A percentile compares a stretch with the other conserved stretches of the same genome.
phyloP scores from a whole-genome alignment of 2,329 filamentous ascomycete genomes.

The Lithohypha guttulata region DNA sequence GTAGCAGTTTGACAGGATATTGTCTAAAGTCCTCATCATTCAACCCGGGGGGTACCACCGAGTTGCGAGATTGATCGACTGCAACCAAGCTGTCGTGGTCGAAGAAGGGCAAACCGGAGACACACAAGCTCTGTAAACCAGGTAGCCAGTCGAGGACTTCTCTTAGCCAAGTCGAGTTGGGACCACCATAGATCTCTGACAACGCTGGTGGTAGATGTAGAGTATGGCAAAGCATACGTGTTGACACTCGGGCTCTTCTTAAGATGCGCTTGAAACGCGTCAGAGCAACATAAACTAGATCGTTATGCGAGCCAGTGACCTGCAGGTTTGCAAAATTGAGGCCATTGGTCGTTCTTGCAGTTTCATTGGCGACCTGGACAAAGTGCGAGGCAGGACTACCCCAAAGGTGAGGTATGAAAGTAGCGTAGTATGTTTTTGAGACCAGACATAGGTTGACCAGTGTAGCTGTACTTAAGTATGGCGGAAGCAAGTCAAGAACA shows the following conservation, averaged over 20 bases:
- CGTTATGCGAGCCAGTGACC: slow-evolving; percentile 34
- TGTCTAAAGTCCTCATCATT: slow-evolving; percentile 10
- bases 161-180: slow-evolving; percentile 47
- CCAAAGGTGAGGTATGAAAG: slow-evolving; percentile 52
- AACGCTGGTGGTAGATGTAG: slow-evolving; percentile 50
- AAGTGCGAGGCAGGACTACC: slow-evolving; percentile 54
- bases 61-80: slow-evolving; percentile 23
- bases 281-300: slow-evolving; percentile 50
- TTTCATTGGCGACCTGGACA: slow-evolving; percentile 29
- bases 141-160: slow-evolving; percentile 49
- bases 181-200: slow-evolving; percentile 50
- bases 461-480: slow-evolving; percentile 45
- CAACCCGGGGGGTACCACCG: slow-evolving; percentile 8
- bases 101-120: slow-evolving; percentile 50
- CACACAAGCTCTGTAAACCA: slow-evolving; percentile 48
- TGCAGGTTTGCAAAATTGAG: slow-evolving; percentile 4
- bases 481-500: slow-evolving; percentile 45
- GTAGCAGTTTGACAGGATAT: slow-evolving; percentile 44
- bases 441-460: slow-evolving; percentile 47
- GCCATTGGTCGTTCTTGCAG: slow-evolving; percentile 1
- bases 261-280: slow-evolving; percentile 49
- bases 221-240: slow-evolving; percentile 49
- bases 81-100: slow-evolving; percentile 48
- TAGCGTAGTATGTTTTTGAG: slow-evolving; percentile 45
- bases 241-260: slow-evolving; percentile 41